These are phyloP conservation scores for Sistotremastrum niveocremeum DNA, from an alignment of 768 basidiomycete genomes.

Conservation along the genomic window DNA sequence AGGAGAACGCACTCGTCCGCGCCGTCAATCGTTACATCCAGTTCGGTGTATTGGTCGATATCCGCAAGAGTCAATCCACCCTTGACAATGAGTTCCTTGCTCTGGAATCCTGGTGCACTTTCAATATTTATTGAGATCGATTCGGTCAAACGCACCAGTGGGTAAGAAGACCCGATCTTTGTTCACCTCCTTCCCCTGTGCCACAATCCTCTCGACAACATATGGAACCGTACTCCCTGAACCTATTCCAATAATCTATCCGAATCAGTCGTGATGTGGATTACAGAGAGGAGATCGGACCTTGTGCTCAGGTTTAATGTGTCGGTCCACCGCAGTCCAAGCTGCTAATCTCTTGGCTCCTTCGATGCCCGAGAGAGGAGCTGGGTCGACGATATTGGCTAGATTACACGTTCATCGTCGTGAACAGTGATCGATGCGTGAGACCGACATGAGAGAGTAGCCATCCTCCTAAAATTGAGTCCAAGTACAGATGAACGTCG, in stretches of 20 bases:
- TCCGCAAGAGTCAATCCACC: slow-evolving; percentile 72
- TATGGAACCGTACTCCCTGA: slow-evolving; percentile 93
- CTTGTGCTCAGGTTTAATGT: slow-evolving; percentile 72
- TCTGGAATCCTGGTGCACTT: slow-evolving; percentile 63
- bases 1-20: slow-evolving; percentile 75
- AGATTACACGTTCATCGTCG: no score
- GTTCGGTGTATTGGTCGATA: slow-evolving; percentile 72
- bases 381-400: slow-evolving; percentile 2
- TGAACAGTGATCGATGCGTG: no score
- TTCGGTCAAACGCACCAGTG: slow-evolving; percentile 39
- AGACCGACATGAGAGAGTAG: no score
- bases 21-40: slow-evolving; percentile 97
- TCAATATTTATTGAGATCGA: slow-evolving; percentile 1
- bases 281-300: slow-evolving; percentile 25
- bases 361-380: slow-evolving; percentile 43
- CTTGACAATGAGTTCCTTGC: slow-evolving; percentile 83
- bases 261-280: slow-evolving; percentile 1
- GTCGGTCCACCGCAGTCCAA: slow-evolving; percentile 84
- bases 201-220: slow-evolving; percentile 86
- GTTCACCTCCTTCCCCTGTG: slow-evolving; percentile 69
- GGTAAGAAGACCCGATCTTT: slow-evolving; percentile 77
- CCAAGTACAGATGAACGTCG: no score
- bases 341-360: slow-evolving; percentile 83
- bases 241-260: slow-evolving; percentile 75
- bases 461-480: no score